Conservation (phyloP, 768 basidiomycete species). For the Pleurotus eryngii region DNA sequence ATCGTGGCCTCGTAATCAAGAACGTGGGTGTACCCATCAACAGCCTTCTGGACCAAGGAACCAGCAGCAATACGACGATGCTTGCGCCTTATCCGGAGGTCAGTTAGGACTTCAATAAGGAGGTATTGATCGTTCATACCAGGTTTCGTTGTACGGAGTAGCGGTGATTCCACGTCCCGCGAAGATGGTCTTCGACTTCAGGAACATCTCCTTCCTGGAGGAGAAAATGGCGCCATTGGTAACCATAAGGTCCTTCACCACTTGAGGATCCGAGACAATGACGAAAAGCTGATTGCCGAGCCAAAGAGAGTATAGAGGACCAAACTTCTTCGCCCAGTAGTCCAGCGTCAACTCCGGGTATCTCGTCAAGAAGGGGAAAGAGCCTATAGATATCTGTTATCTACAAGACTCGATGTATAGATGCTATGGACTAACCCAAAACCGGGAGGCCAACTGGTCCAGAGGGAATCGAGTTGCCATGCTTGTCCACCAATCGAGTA, state of each 20-base stretch:
- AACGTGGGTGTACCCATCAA: constrained; percentile 31
- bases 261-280: constrained; percentile 39
- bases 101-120: neutral
- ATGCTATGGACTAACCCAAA: constrained; percentile 13
- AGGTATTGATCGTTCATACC: constrained; percentile 21
- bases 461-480: constrained; percentile 18
- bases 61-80: constrained; percentile 37
- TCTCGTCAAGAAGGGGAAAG: constrained; percentile 35
- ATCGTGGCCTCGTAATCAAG: constrained; percentile 38
- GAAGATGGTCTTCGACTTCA: constrained; percentile 44
- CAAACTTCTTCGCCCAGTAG: constrained; percentile 40
- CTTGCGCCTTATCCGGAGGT: constrained; percentile 26
- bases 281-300: constrained; percentile 47
- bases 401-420: neutral
- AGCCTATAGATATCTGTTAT: constrained; percentile 16
- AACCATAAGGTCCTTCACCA: constrained; percentile 42
- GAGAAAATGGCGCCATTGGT: constrained; percentile 44
- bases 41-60: constrained; percentile 29
- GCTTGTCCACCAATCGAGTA: constrained; percentile 7
- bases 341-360: constrained; percentile 42
- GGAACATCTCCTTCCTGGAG: constrained; percentile 41
- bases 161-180: constrained; percentile 41
- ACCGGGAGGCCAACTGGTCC: constrained; percentile 21
- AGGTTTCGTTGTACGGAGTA: constrained; percentile 39
- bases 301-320: constrained; percentile 41